A percentile compares a stretch with the other conserved stretches of the same genome.
These are phyloP conservation scores for Kwoniella botswanensis DNA, from an alignment of 768 basidiomycete species.

Conservation along the genomic window DNA sequence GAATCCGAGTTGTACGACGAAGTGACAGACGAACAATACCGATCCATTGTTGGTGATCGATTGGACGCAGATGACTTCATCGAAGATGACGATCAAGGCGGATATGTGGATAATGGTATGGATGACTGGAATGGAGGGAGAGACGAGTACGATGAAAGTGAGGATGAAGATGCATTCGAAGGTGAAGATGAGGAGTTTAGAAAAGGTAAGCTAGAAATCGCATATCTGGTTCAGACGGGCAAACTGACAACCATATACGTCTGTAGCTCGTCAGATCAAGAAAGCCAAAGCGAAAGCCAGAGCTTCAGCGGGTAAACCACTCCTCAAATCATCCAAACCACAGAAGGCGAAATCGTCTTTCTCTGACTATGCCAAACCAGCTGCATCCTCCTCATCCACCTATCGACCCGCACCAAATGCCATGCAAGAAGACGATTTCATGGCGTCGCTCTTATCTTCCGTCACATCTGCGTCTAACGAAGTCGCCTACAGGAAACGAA, in stretches of 20 bases:
- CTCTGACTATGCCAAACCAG: constrained; percentile 57
- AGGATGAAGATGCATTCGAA: constrained; percentile 66
- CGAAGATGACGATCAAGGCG: constrained; percentile 86
- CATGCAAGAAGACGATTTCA: constrained; percentile 85
- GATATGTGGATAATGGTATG: constrained; percentile 95
- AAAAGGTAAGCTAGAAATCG: constrained; percentile 34
- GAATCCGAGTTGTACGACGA: constrained; percentile 82
- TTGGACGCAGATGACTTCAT: constrained; percentile 91
- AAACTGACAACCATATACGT: constrained; percentile 4
- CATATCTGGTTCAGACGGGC: background rate
- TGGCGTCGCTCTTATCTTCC: constrained; percentile 75
- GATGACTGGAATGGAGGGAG: constrained; percentile 75
- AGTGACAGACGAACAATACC: constrained; percentile 87
- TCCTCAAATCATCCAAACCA: background rate
- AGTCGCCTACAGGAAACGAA: constrained; percentile 63
- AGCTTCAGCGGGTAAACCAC: constrained; percentile 27
- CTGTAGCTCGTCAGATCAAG: constrained; percentile 38
- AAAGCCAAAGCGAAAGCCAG: constrained; percentile 39
- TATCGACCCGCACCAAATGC: constrained; percentile 78
- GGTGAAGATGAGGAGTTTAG: constrained; percentile 55
- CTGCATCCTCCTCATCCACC: constrained; percentile 57
- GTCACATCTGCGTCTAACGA: constrained; percentile 52
- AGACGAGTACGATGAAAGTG: constrained; percentile 60
- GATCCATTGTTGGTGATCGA: constrained; percentile 77
- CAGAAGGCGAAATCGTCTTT: constrained; percentile 53